A percentile compares a stretch with the other conserved stretches of the same genome.
Evolutionary conservation across 176 grass and related monocot genomes (phyloP).

Genomic region (Avena sativa): DNA sequence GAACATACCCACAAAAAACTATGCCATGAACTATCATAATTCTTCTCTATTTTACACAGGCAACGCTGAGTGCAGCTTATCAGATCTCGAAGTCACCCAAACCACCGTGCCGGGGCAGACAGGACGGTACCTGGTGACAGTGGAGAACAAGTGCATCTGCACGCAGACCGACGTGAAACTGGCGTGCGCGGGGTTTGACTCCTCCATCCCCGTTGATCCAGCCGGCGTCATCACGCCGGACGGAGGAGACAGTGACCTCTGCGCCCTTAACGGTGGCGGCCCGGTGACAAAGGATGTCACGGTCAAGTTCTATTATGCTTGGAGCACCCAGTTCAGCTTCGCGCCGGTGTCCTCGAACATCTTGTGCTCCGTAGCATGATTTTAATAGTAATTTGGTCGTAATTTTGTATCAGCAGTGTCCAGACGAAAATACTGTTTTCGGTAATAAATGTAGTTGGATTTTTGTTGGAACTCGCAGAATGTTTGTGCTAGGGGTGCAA

Average conservation of each 20-base stretch:
- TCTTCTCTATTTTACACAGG: background rate
- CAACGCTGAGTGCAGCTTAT: background rate
- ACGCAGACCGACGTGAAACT: background rate
- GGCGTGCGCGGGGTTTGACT: background rate
- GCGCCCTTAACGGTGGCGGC: background rate
- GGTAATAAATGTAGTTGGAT: background rate
- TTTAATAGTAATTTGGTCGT: background rate
- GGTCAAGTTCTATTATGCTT: background rate
- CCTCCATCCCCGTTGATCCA: background rate
- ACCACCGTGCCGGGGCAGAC: background rate
- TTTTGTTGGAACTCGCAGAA: background rate
- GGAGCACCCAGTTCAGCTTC: background rate
- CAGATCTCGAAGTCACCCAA: background rate
- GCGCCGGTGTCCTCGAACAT: background rate
- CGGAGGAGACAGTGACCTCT: background rate
- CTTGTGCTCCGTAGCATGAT: background rate
- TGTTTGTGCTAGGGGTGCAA: background rate
- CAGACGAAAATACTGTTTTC: no score
- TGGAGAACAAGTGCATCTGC: constrained; percentile 18
- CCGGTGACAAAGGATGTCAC: background rate
- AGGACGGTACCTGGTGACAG: background rate
- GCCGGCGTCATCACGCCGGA: background rate
- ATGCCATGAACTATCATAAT: background rate
- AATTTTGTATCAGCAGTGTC: background rate
- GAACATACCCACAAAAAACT: background rate